These are phyloP conservation scores for Fragaria nilgerrensis DNA, from an alignment of 306 rosid species.

Conservation along the genomic window DNA sequence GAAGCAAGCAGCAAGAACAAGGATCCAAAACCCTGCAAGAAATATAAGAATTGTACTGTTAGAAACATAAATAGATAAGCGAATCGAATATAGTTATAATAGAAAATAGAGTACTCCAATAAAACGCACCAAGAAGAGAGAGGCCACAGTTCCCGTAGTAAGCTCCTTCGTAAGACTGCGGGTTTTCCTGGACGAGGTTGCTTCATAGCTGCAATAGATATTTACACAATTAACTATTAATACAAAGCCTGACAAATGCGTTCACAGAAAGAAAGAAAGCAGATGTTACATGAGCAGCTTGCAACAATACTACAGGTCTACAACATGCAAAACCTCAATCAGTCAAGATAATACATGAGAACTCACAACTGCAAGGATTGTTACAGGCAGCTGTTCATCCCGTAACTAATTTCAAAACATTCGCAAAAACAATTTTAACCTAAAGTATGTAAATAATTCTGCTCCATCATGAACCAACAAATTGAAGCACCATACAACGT, in stretches of 20 bases:
- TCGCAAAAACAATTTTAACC: background rate
- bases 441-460: background rate
- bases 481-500: background rate
- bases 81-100: background rate
- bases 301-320: background rate
- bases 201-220: slow-evolving; percentile 66
- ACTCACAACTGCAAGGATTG: background rate
- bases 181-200: slow-evolving; percentile 78
- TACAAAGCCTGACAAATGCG: too few relatives aligned
- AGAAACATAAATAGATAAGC: background rate
- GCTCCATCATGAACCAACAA: background rate
- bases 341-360: background rate
- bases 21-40: slow-evolving; percentile 60
- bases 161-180: slow-evolving; percentile 84
- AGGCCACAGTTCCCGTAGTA: slow-evolving; percentile 74
- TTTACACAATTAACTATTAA: background rate
- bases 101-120: background rate
- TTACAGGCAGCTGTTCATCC: background rate
- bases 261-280: background rate
- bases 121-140: slow-evolving; percentile 64
- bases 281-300: background rate
- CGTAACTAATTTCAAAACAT: background rate
- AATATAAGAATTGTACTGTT: background rate
- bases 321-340: background rate
- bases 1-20: slow-evolving; percentile 88